Conservation (phyloP, 371 early-diverging fungal genomes). For the Zychaea mexicana region DNA sequence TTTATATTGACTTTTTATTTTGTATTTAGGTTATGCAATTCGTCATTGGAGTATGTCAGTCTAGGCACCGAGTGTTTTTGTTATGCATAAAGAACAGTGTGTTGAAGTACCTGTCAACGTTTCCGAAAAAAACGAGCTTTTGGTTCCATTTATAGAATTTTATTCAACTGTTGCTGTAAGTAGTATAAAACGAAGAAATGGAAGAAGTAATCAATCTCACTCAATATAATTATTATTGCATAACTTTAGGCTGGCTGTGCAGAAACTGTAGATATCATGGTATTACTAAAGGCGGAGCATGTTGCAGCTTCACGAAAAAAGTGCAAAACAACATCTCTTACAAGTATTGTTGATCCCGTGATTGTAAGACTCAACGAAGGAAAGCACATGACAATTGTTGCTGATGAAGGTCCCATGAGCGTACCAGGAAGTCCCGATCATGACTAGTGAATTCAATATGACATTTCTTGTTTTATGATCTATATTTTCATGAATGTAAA, state of each 20-base stretch:
- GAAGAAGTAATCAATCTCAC: slow-evolving; percentile 22
- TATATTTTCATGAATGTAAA: too few relatives aligned
- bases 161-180: slow-evolving; percentile 27
- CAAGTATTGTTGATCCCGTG: slow-evolving; percentile 20
- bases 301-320: slow-evolving; percentile 22
- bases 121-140: too few relatives aligned
- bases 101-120: slow-evolving; percentile 25
- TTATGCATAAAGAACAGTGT: slow-evolving; percentile 34
- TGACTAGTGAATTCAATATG: too few relatives aligned
- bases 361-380: too few relatives aligned
- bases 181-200: slow-evolving; percentile 6
- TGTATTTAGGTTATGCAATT: slow-evolving; percentile 21
- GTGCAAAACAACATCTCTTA: slow-evolving; percentile 20
- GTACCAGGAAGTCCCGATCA: too few relatives aligned
- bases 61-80: slow-evolving; percentile 26
- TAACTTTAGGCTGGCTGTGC: slow-evolving; percentile 26
- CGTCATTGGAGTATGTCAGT: too few relatives aligned
- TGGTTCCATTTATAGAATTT: too few relatives aligned
- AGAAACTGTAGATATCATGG: slow-evolving; percentile 26
- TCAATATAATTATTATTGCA: slow-evolving; percentile 29
- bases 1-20: too few relatives aligned
- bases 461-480: too few relatives aligned
- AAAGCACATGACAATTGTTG: slow-evolving; percentile 22
- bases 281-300: slow-evolving; percentile 23
- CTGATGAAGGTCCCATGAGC: slow-evolving; percentile 25